Conservation (phyloP, 192 early-diverging fungal genomes). For the Pecoramyces ruminantium region DNA sequence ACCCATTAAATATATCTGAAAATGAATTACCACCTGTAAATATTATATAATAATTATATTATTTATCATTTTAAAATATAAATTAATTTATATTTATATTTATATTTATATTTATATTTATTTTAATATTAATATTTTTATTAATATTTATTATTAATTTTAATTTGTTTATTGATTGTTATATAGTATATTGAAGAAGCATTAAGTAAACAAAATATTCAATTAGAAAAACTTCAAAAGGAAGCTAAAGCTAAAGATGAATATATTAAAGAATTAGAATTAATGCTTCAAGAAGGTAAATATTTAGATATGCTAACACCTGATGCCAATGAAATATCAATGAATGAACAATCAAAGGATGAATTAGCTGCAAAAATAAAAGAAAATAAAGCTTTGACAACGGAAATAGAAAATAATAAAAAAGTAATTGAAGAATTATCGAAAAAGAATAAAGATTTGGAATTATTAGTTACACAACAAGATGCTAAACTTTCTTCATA, state of each 20-base stretch:
- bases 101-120: too few species aligned
- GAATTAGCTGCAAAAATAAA: neutral
- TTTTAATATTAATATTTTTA: neutral
- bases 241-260: neutral
- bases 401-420: neutral
- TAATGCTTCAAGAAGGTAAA: neutral
- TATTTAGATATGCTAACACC: neutral
- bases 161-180: neutral
- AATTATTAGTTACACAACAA: neutral
- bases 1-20: neutral
- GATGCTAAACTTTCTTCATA: neutral
- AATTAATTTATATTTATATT: neutral
- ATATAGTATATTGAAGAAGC: neutral
- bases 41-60: neutral
- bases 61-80: neutral
- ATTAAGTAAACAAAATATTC: neutral
- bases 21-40: neutral
- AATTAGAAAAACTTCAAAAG: neutral
- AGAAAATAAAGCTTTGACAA: neutral
- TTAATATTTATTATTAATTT: neutral
- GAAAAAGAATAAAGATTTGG: neutral
- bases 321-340: neutral
- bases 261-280: neutral
- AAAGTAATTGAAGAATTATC: neutral
- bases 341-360: neutral